These are phyloP conservation scores for Vachellia collinsii DNA, from an alignment of 306 rosid species.

Conservation along the genomic window DNA sequence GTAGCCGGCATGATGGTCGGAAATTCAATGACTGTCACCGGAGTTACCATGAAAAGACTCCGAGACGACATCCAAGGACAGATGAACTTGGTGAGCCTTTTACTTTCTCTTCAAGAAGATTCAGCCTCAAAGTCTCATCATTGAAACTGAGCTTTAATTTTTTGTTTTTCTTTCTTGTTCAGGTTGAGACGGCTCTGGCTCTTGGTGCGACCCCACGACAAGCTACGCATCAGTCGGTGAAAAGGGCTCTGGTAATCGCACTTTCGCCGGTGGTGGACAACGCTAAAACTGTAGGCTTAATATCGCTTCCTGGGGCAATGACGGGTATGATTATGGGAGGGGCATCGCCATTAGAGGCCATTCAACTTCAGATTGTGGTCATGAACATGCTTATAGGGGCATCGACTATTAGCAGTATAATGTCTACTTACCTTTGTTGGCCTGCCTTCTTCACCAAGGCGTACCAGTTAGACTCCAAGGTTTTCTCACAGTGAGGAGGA, in stretches of 20 bases:
- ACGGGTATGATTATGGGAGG: conserved; percentile 99
- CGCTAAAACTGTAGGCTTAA: conserved; percentile 89
- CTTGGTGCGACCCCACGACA: conserved; percentile 93
- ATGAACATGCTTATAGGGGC: conserved; percentile 98
- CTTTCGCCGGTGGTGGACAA: conserved; percentile 90
- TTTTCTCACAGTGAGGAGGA: conserved; percentile 47
- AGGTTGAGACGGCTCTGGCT: conserved; percentile 97
- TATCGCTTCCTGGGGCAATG: conserved; percentile 97
- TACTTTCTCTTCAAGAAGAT: background rate
- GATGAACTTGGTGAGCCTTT: conserved; percentile 54
- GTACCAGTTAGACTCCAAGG: conserved; percentile 75
- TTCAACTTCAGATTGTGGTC: conserved; percentile 90
- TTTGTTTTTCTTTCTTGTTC: background rate
- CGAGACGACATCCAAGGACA: conserved; percentile 83
- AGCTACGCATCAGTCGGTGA: conserved; percentile 87
- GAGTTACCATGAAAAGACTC: conserved; percentile 92
- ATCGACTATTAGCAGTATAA: conserved; percentile 81
- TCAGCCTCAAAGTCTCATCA: background rate
- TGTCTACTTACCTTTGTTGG: conserved; percentile 90
- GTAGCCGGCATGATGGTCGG: conserved; percentile 98
- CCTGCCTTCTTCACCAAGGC: conserved; percentile 92
- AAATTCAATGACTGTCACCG: conserved; percentile 93
- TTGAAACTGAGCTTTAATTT: background rate
- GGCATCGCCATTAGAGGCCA: conserved; percentile 93
- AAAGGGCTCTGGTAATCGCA: conserved; percentile 75